Conservation (phyloP, 805 yeast genomes). For the Metschnikowia chrysomelidarum region DNA sequence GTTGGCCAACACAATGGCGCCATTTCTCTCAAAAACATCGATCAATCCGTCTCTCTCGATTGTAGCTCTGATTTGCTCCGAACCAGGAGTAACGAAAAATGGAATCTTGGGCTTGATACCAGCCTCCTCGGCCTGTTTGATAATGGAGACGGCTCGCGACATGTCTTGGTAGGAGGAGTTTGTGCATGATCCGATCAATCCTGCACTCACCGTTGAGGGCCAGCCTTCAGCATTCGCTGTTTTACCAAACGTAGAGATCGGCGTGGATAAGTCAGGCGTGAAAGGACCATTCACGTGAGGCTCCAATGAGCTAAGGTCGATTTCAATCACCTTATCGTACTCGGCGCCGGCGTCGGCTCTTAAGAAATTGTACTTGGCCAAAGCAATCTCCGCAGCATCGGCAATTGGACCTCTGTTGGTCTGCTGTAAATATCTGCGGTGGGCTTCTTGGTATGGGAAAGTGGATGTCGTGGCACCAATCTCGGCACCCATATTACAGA, state of each 20-base stretch:
- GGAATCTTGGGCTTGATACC: slow-evolving; percentile 90
- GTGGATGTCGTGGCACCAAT: slow-evolving; percentile 98
- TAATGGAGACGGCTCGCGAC: slow-evolving; percentile 92
- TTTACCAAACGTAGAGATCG: slow-evolving; percentile 75
- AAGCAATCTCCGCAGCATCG: slow-evolving; percentile 66
- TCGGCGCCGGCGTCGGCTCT: slow-evolving; percentile 84
- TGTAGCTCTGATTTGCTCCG: slow-evolving; percentile 97
- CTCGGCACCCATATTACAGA: slow-evolving; percentile 99
- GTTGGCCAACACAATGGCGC: slow-evolving; percentile 91
- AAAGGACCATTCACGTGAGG: slow-evolving; percentile 98
- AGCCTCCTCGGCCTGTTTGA: slow-evolving; percentile 78
- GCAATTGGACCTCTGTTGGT: slow-evolving; percentile 85
- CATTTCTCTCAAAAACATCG: slow-evolving; percentile 75
- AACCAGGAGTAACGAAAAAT: slow-evolving; percentile 96
- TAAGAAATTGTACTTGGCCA: slow-evolving; percentile 58
- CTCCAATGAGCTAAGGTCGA: slow-evolving; percentile 81
- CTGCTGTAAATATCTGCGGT: slow-evolving; percentile 73
- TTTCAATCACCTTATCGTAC: slow-evolving; percentile 90
- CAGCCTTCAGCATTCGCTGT: slow-evolving; percentile 72
- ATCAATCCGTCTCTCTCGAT: slow-evolving; percentile 92
- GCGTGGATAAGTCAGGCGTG: slow-evolving; percentile 96
- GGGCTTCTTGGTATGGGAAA: slow-evolving; percentile 89
- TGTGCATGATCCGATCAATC: slow-evolving; percentile 97
- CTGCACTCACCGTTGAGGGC: slow-evolving; percentile 87
- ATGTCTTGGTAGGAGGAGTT: slow-evolving; percentile 98